phyloP scores from a whole-genome alignment of 345 rosid species.

The Cardiospermum halicacabum region DNA sequence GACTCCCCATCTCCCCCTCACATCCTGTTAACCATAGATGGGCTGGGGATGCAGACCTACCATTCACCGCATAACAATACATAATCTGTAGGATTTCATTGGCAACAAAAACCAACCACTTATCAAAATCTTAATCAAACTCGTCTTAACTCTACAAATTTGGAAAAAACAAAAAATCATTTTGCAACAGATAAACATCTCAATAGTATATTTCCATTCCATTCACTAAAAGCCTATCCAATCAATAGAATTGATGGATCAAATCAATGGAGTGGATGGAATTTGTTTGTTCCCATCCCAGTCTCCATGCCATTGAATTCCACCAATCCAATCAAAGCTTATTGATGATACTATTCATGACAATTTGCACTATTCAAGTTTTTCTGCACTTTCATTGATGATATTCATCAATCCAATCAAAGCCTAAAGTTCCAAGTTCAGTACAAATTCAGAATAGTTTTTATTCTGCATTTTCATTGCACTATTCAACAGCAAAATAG shows the following conservation, averaged over 20 bases:
- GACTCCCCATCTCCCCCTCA: conserved; percentile 56
- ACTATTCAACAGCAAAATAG: neutral
- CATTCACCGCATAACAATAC: conserved; percentile 90
- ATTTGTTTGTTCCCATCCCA: no score
- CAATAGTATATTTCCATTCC: neutral
- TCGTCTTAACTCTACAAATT: neutral
- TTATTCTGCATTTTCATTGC: neutral
- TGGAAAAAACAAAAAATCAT: no score
- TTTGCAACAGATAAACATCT: neutral
- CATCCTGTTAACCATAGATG: conserved; percentile 92
- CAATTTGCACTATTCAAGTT: no score
- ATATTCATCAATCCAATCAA: no score
- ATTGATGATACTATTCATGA: no score
- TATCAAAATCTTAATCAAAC: neutral
- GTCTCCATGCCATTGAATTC: no score
- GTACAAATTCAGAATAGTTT: neutral
- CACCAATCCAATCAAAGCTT: no score
- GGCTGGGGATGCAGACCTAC: conserved; percentile 53
- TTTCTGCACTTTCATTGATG: no score
- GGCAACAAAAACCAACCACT: neutral
- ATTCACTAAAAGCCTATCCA: no score
- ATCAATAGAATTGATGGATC: no score
- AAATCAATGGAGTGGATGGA: no score
- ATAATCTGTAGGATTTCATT: conserved; percentile 50
- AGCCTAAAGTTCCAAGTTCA: neutral